phyloP scores from a whole-genome alignment of 1,139 yeast genomes.

The Schwanniomyces etchellsii region DNA sequence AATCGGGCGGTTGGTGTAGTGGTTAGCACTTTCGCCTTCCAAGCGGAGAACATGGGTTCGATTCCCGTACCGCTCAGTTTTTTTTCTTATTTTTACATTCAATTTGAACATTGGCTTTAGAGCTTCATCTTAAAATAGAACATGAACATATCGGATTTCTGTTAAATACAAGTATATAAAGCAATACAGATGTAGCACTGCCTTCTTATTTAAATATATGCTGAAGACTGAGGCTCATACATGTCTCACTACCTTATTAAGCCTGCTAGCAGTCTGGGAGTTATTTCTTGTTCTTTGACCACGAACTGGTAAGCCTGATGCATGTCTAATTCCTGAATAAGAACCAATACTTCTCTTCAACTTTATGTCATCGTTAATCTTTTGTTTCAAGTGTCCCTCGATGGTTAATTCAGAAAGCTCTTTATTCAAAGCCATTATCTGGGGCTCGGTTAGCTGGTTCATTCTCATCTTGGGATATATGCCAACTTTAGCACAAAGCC shows the following conservation, averaged over 20 bases:
- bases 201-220: not conserved
- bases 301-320: slow-evolving; percentile 81
- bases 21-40: slow-evolving; percentile 63
- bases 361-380: slow-evolving; percentile 72
- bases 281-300: slow-evolving; percentile 94
- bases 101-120: too few relatives aligned
- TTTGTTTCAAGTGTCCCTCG: slow-evolving; percentile 79
- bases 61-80: slow-evolving; percentile 70
- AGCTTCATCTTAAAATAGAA: not conserved
- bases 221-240: too few relatives aligned
- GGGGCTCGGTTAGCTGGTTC: slow-evolving; percentile 88
- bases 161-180: not conserved
- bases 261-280: slow-evolving; percentile 81
- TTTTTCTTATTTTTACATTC: too few relatives aligned
- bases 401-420: slow-evolving; percentile 79
- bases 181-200: not conserved
- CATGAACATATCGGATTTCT: not conserved
- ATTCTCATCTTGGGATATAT: slow-evolving; percentile 91
- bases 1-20: slow-evolving; percentile 48
- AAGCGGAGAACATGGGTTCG: slow-evolving; percentile 81
- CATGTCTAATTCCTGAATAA: slow-evolving; percentile 86
- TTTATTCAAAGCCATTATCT: slow-evolving; percentile 78
- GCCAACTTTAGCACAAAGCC: slow-evolving; percentile 81
- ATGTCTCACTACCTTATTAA: slow-evolving; percentile 69
- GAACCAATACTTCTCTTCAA: slow-evolving; percentile 80